Percentiles rank a stretch among this genome's conserved stretches.
These are phyloP conservation scores for Xylariales sp. DNA, from an alignment of 2,329 filamentous ascomycete species.

Conservation along the genomic window DNA sequence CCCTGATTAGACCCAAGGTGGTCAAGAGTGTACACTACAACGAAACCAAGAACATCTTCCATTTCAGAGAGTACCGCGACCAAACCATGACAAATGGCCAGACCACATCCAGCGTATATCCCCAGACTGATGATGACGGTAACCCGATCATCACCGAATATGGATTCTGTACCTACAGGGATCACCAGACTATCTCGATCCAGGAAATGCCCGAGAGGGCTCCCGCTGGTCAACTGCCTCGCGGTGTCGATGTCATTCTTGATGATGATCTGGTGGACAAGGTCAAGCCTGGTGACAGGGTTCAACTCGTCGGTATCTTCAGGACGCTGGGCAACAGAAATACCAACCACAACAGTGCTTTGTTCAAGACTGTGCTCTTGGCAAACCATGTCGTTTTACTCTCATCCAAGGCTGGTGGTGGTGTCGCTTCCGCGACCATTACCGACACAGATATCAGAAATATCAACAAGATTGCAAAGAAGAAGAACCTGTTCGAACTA, in stretches of 20 bases:
- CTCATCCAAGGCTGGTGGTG: slow-evolving; percentile 93
- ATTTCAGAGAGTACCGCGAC: slow-evolving; percentile 86
- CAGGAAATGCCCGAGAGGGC: slow-evolving; percentile 99
- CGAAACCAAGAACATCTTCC: slow-evolving; percentile 79
- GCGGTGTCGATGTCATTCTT: slow-evolving; percentile 92
- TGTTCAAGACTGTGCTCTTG: slow-evolving; percentile 90
- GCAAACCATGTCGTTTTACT: slow-evolving; percentile 94
- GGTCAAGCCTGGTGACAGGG: slow-evolving; percentile 91
- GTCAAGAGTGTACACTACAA: slow-evolving; percentile 97
- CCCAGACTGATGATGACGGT: slow-evolving; percentile 86
- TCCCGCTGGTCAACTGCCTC: slow-evolving; percentile 89
- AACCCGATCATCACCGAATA: slow-evolving; percentile 94
- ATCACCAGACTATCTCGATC: slow-evolving; percentile 96
- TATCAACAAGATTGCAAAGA: slow-evolving; percentile 96
- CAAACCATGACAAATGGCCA: slow-evolving; percentile 95
- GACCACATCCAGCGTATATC: slow-evolving; percentile 88
- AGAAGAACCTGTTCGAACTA: slow-evolving; percentile 87
- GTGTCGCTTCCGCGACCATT: slow-evolving; percentile 85
- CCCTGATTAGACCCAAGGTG: slow-evolving; percentile 92
- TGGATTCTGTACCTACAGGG: slow-evolving; percentile 89
- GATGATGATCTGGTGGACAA: slow-evolving; percentile 95
- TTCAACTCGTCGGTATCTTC: slow-evolving; percentile 96
- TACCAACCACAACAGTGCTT: slow-evolving; percentile 80
- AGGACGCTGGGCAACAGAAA: slow-evolving; percentile 93
- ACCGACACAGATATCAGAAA: slow-evolving; percentile 97